These are phyloP conservation scores for Caulochytrium protostelioides DNA, from an alignment of 371 early-diverging fungal genomes.

Conservation along the genomic window DNA sequence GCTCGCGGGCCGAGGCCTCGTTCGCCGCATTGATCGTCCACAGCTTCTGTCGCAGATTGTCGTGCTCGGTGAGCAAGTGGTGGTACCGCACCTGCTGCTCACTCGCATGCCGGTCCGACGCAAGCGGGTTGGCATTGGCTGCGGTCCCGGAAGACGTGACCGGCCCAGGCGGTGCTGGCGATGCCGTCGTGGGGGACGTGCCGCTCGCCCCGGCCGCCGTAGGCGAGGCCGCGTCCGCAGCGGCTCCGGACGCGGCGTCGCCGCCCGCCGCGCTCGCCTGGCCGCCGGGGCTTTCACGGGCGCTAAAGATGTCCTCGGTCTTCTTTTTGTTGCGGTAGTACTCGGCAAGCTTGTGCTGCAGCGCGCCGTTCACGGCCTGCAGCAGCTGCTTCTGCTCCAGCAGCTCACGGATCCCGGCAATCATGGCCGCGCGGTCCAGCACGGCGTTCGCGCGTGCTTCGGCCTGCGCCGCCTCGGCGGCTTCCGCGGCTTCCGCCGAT, in stretches of 20 bases:
- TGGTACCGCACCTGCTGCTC: conserved; percentile 22
- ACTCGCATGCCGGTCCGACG: conserved; percentile 15
- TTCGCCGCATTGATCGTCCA: conserved; percentile 12
- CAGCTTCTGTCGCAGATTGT: no score
- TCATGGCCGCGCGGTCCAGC: conserved; percentile 19
- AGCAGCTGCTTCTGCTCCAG: conserved; percentile 18
- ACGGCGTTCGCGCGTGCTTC: no score
- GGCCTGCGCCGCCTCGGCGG: no score
- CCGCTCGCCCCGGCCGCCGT: background rate
- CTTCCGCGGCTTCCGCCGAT: no score
- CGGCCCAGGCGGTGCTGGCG: background rate
- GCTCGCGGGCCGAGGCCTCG: conserved; percentile 10
- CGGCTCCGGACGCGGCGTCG: conserved; percentile 3
- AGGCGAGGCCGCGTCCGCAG: background rate
- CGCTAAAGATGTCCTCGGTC: no score
- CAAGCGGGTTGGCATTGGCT: background rate
- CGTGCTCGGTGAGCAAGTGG: conserved; percentile 12
- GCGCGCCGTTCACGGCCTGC: conserved; percentile 5
- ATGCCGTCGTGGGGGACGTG: background rate
- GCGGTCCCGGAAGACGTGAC: background rate
- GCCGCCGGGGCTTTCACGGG: no score
- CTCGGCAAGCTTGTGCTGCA: conserved; percentile 25
- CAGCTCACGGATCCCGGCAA: conserved; percentile 9
- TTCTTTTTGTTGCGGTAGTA: conserved; percentile 22
- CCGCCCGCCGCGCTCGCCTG: no score